These are phyloP conservation scores for Pseudisothecium myosuroides DNA, from an alignment of 225 moss, liverwort and hornwort species.

Conservation along the genomic window DNA sequence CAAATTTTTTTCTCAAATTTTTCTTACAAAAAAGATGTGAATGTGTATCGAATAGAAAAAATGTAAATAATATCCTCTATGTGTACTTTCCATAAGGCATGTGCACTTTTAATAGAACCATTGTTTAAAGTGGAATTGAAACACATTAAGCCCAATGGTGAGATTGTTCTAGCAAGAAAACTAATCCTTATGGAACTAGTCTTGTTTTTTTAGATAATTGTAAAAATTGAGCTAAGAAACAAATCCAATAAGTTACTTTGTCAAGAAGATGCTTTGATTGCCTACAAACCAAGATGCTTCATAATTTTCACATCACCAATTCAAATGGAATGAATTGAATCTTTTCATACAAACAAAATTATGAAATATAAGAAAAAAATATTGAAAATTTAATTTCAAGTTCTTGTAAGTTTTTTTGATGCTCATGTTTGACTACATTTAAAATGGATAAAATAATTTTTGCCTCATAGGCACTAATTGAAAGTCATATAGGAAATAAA, in stretches of 20 bases:
- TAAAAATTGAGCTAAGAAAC: neutral
- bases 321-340: no score
- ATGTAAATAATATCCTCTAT: neutral
- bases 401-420: no score
- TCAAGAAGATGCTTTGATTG: neutral
- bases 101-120: neutral
- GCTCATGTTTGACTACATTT: no score
- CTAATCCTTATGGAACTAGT: fast-evolving
- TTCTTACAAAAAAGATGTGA: neutral
- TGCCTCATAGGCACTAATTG: neutral
- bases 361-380: neutral
- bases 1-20: neutral
- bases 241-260: neutral
- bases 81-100: neutral
- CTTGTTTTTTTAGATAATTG: neutral
- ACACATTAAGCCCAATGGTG: fast-evolving
- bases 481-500: no score
- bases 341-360: no score
- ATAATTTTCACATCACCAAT: no score
- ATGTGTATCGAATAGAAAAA: neutral
- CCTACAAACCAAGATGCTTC: neutral
- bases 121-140: neutral
- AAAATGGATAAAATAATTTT: no score
- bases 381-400: neutral
- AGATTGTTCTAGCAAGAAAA: neutral